Base-by-base conservation (phyloP, 768 basidiomycete genomes). In the Tylopilus felleus region DNA sequence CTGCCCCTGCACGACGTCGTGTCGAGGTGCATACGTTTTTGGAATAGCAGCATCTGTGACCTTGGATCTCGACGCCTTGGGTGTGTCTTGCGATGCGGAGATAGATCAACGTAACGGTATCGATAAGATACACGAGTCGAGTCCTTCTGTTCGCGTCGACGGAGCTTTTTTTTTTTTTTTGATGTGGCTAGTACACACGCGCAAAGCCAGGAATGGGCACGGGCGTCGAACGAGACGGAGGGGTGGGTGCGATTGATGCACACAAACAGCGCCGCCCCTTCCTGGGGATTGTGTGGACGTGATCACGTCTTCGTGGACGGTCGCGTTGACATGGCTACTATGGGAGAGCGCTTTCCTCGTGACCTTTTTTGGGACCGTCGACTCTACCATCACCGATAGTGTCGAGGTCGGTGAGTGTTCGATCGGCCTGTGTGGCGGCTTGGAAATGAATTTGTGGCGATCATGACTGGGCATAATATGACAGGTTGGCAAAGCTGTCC, bases 61-160 rank as follows among this genome's bases (percentile, higher is more conserved):
- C 29, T 17, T 33, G 8, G 60, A 62, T 62, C 60, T 59, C 47
- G 44, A 62, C 17, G 60, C 42, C 43, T 5, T 29, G 35, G 39
- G 23, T 38, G 22, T 45, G 27, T 12, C 33, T 36, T 38, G 38
- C 38, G 38, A 38, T 51, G 58, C 17, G 48, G 60, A 36, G 39
- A 46, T 62, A 60, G 60, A 60, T 60, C 47, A 62, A 46, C 47
- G 21, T 43, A 62, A 46, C 47, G 21, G 53, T 5, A 53, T 53
- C 60, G 60, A 61, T 61, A 61, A 61, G 61, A 62, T 59, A 54
- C 60, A 53, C 49, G 61, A 46, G 59, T 29, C 10, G 10, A 10
- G 23, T 41, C 40, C 31, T 36, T 41, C 38, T 40, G 13, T 41
- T 45, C 42, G 17, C 28, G 25, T 9, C n/a, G 47, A 49, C 43